Evolutionary conservation across 2,329 filamentous ascomycete species (phyloP), one percentile per base, ranked within the genome.

Genomic region (Pseudogymnoascus sp.): DNA sequence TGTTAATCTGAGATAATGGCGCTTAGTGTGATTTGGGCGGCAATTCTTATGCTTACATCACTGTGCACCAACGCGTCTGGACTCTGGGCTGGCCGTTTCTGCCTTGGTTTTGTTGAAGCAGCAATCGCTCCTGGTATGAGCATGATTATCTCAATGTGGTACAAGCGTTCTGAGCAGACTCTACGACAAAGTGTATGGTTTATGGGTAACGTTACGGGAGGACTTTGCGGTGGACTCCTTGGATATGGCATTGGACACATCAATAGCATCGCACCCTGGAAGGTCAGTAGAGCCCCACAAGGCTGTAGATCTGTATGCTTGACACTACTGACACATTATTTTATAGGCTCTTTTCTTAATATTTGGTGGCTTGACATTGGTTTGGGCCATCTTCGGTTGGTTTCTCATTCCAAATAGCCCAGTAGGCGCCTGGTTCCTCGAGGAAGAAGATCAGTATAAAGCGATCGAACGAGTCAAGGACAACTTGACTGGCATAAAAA

Each of bases 341-440:
- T 40, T n/a, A 40, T 40, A 40, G 36, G 36, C 36, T 40, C 74
- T 80, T 0, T 80, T 80, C 64, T 69, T 80, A 61, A 74, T 79
- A 6, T 76, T 80, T 64, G 79, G 78, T 0, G 60, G 66, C 1
- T 68, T 76, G 6, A 80, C 79, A 0, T 64, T 78, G 0, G 13
- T 75, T 15, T 71, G 77, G n/a, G 77, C 74, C 0, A 19, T 76
- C 6, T 68, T 76, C 1, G 73, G 76, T 0, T 72, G 75, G 53
- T 69, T 75, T 64, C 76, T 76, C 66, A 70, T 80, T 0, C 77
- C 78, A 0, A 65, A 69, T 35, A 26, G 23, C 11, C 63, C 63
- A 8, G 17, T 65, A 23, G 60, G 38, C 38, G 36, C 63, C n/a
- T 36, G 38, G 23, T 64, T 42, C 17, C 44, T 65, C 10, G 19